Evolutionary conservation across 768 basidiomycete genomes (phyloP).

Genomic region (Leccinum disarticulatum): DNA sequence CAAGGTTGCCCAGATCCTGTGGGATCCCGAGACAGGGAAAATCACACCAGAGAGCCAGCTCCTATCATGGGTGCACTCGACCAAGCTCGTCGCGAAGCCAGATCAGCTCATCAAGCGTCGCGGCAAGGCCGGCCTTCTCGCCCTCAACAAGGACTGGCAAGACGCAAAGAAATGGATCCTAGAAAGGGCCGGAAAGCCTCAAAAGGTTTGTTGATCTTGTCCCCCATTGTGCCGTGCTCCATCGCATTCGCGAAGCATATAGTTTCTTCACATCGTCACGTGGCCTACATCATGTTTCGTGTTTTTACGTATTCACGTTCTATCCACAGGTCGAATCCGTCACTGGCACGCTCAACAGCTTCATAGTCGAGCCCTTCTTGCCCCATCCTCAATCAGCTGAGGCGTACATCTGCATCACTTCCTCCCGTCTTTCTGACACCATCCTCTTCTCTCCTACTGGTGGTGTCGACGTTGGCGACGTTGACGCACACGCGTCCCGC

Average conservation of each 20-base stretch:
- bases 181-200: conserved; percentile 87
- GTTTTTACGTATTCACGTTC: conserved; percentile 16
- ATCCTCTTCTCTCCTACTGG: conserved; percentile 99
- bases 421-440: conserved; percentile 88
- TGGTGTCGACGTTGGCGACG: conserved; percentile 98
- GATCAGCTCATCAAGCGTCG: conserved; percentile 99
- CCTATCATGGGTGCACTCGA: conserved; percentile 79
- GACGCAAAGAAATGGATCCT: conserved; percentile 87
- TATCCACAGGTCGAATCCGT: conserved; percentile 77
- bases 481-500: conserved; percentile 94
- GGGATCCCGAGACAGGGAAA: conserved; percentile 69
- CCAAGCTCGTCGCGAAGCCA: conserved; percentile 92
- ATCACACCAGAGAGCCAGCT: conserved; percentile 60
- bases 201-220: conserved; percentile 51
- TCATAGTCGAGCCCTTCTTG: conserved; percentile 99
- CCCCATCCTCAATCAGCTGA: conserved; percentile 93
- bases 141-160: conserved; percentile 90
- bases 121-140: conserved; percentile 95
- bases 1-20: conserved; percentile 84
- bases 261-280: conserved; percentile 22
- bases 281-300: conserved; percentile 15
- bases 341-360: conserved; percentile 94
- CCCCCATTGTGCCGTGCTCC: background rate
- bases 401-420: conserved; percentile 98
- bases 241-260: conserved; percentile 14